Evolutionary conservation across 2,329 filamentous ascomycete species (phyloP).

Genomic region (Talaromyces sp.): DNA sequence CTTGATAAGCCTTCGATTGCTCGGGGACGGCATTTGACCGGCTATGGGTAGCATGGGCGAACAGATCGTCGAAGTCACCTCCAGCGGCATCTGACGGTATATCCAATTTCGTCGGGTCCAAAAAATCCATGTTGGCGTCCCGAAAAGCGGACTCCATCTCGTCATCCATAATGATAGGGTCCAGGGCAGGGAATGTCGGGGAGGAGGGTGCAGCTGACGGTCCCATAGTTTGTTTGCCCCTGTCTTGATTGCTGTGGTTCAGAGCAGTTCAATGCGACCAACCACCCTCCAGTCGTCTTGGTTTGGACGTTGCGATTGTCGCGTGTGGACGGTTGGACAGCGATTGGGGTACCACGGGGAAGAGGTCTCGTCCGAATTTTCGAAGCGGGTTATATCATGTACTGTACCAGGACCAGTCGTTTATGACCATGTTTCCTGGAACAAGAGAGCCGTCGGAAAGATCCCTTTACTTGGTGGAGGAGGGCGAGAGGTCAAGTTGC

Average conservation of each 20-base stretch:
- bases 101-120: slow-evolving; percentile 42
- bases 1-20: slow-evolving; percentile 33
- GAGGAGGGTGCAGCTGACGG: slow-evolving; percentile 38
- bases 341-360: slow-evolving; percentile 6
- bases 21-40: slow-evolving; percentile 31
- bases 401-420: slow-evolving; percentile 23
- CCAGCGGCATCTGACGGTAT: slow-evolving; percentile 40
- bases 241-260: slow-evolving; percentile 7
- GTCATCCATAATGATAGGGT: slow-evolving; percentile 47
- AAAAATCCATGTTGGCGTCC: slow-evolving; percentile 47
- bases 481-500: slow-evolving; percentile 4
- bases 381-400: slow-evolving; percentile 6
- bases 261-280: slow-evolving; percentile 12
- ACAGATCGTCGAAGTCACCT: slow-evolving; percentile 47
- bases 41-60: slow-evolving; percentile 37
- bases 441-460: slow-evolving; percentile 2
- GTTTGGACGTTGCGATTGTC: slow-evolving; percentile 6
- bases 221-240: slow-evolving; percentile 37
- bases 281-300: slow-evolving; percentile 8
- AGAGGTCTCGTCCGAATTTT: neutral
- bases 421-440: slow-evolving; percentile 24
- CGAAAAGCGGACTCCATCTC: slow-evolving; percentile 46
- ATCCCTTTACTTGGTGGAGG: neutral
- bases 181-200: slow-evolving; percentile 40
- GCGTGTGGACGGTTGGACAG: slow-evolving; percentile 14